These are phyloP conservation scores for Cucurbita ficifolia DNA, from an alignment of 306 rosid genomes.

Conservation along the genomic window DNA sequence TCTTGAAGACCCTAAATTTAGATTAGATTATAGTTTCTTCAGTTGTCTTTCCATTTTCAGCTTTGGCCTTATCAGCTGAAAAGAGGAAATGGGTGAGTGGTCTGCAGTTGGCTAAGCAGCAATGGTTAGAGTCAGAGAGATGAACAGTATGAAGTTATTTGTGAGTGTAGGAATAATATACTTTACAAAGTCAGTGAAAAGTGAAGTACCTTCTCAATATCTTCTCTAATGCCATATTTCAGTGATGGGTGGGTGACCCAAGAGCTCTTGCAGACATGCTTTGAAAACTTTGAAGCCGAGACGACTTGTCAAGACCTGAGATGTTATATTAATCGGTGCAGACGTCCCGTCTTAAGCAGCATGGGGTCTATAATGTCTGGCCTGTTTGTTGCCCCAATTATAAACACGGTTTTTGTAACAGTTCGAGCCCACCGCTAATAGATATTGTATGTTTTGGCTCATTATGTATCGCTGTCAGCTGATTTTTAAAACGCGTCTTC, in stretches of 20 bases:
- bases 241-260: background rate
- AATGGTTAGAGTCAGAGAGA: background rate
- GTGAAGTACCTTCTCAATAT: slow-evolving; percentile 42
- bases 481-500: too few species aligned
- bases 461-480: too few species aligned
- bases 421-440: too few species aligned
- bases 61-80: background rate
- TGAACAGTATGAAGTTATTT: background rate
- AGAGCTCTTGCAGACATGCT: slow-evolving; percentile 59
- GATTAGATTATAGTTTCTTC: background rate
- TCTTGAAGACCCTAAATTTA: background rate
- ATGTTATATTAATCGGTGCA: slow-evolving; percentile 58
- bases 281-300: slow-evolving; percentile 55
- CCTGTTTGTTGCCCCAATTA: slow-evolving; percentile 63
- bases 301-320: slow-evolving; percentile 46
- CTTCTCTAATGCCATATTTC: slow-evolving; percentile 62
- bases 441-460: too few species aligned
- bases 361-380: slow-evolving; percentile 64
- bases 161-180: background rate
- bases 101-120: background rate
- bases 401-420: slow-evolving; percentile 30
- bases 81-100: background rate
- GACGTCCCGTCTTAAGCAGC: slow-evolving; percentile 57
- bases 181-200: background rate
- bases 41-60: background rate